These are phyloP conservation scores for Chrysosporium keratinophilum DNA, from an alignment of 2,329 filamentous ascomycete genomes.

Conservation along the genomic window DNA sequence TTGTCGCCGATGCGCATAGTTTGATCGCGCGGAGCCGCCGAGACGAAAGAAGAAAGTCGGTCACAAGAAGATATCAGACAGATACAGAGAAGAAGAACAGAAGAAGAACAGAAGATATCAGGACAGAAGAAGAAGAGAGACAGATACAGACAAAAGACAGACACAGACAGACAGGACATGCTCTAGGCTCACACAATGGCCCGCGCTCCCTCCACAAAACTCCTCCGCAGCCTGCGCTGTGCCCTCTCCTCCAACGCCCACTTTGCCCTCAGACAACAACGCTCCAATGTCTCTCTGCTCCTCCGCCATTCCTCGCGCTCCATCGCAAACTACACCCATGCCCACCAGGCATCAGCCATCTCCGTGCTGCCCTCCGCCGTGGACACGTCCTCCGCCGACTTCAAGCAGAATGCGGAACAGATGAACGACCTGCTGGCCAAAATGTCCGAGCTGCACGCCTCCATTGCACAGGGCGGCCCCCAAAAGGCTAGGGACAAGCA, in stretches of 20 bases:
- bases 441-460: slow-evolving; percentile 59
- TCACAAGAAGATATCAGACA: no score
- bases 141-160: no score
- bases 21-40: neutral
- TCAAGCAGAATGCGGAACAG: slow-evolving; percentile 65
- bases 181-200: neutral
- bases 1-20: slow-evolving; percentile 2
- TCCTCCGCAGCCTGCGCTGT: slow-evolving; percentile 31
- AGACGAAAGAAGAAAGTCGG: neutral
- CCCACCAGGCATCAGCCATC: slow-evolving; percentile 71
- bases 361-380: slow-evolving; percentile 67
- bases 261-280: slow-evolving; percentile 11
- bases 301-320: slow-evolving; percentile 15
- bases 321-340: slow-evolving; percentile 67
- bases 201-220: slow-evolving; percentile 30
- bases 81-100: no score
- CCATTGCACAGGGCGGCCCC: slow-evolving; percentile 64
- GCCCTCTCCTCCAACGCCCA: slow-evolving; percentile 19
- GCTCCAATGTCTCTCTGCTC: neutral
- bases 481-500: slow-evolving; percentile 82
- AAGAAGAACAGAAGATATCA: no score
- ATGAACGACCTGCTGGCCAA: slow-evolving; percentile 64
- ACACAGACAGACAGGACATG: no score
- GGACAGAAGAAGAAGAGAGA: no score
- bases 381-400: slow-evolving; percentile 67